These are phyloP conservation scores for Trametes sanguinea DNA, from an alignment of 768 basidiomycete genomes.

Conservation along the genomic window DNA sequence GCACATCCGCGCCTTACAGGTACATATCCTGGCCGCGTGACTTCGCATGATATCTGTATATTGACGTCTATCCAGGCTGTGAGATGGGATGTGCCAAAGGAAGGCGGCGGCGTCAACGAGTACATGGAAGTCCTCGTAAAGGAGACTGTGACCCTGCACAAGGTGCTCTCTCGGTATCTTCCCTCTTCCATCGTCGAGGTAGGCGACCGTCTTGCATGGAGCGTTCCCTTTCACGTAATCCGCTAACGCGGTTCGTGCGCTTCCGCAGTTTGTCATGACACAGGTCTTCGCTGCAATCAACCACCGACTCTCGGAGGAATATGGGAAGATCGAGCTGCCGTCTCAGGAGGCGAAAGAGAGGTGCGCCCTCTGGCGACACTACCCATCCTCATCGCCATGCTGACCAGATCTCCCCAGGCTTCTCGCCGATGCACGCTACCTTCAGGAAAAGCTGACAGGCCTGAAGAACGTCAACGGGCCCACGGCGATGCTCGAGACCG, in stretches of 20 bases:
- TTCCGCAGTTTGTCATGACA: slow-evolving; percentile 82
- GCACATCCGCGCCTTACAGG: slow-evolving; percentile 84
- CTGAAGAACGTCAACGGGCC: slow-evolving; percentile 72
- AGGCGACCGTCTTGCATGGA: slow-evolving; percentile 29
- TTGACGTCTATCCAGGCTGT: slow-evolving; percentile 51
- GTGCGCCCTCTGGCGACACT: slow-evolving; percentile 41
- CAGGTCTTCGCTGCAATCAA: slow-evolving; percentile 95
- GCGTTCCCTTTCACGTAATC: background rate
- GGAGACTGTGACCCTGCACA: slow-evolving; percentile 94
- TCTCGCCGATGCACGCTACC: slow-evolving; percentile 73
- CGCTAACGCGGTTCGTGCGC: slow-evolving; percentile 13
- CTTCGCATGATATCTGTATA: background rate
- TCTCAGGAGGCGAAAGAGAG: slow-evolving; percentile 83
- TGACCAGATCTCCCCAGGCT: slow-evolving; percentile 50
- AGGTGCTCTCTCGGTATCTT: slow-evolving; percentile 91
- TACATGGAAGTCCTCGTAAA: slow-evolving; percentile 94
- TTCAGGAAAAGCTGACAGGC: slow-evolving; percentile 73
- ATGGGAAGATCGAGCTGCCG: slow-evolving; percentile 77
- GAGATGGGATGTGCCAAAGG: slow-evolving; percentile 71
- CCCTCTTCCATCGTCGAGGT: slow-evolving; percentile 81
- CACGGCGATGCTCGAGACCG: slow-evolving; percentile 79
- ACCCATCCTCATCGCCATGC: slow-evolving; percentile 10
- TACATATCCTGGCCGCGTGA: slow-evolving; percentile 28
- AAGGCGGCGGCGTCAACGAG: slow-evolving; percentile 68
- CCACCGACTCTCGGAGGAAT: slow-evolving; percentile 87